phyloP scores from a whole-genome alignment of 345 rosid genomes.

The Acer campestre region DNA sequence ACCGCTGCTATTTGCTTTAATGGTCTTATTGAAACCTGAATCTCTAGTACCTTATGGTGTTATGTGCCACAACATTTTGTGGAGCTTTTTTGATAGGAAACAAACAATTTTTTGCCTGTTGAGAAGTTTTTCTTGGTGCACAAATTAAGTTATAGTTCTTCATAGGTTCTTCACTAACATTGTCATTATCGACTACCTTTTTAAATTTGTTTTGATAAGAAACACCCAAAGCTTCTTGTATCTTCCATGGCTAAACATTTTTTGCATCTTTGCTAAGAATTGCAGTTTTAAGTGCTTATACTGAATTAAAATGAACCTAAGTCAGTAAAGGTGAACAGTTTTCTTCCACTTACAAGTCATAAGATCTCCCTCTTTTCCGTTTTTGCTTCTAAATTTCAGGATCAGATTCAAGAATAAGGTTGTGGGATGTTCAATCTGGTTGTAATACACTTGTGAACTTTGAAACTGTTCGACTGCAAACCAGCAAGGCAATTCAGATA shows the following conservation, averaged over 20 bases:
- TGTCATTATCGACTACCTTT: not conserved
- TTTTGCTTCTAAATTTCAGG: slow-evolving; percentile 47
- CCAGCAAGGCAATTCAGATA: slow-evolving; percentile 69
- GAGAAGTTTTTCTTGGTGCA: too few species aligned
- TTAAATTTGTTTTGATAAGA: not conserved
- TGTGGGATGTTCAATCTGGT: slow-evolving; percentile 95
- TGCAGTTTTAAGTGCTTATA: not conserved
- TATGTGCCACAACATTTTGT: not conserved
- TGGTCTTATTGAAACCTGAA: not conserved
- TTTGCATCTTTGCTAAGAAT: not conserved
- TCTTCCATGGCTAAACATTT: not conserved
- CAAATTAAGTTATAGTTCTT: too few species aligned
- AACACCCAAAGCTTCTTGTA: not conserved
- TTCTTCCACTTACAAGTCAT: not conserved
- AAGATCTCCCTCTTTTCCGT: slow-evolving; percentile 6
- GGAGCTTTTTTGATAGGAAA: not conserved
- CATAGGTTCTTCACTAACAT: not conserved
- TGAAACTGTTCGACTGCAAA: slow-evolving; percentile 82
- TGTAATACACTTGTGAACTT: slow-evolving; percentile 90
- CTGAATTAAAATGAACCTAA: not conserved
- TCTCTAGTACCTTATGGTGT: not conserved
- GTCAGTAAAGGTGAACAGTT: not conserved
- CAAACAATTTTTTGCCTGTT: not conserved
- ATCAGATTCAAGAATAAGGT: slow-evolving; percentile 90
- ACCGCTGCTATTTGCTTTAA: not conserved